Evolutionary conservation across 2,329 filamentous ascomycete species (phyloP), one percentile per base, ranked within the genome.

Genomic region (Macrophomina pseudophaseolina): DNA sequence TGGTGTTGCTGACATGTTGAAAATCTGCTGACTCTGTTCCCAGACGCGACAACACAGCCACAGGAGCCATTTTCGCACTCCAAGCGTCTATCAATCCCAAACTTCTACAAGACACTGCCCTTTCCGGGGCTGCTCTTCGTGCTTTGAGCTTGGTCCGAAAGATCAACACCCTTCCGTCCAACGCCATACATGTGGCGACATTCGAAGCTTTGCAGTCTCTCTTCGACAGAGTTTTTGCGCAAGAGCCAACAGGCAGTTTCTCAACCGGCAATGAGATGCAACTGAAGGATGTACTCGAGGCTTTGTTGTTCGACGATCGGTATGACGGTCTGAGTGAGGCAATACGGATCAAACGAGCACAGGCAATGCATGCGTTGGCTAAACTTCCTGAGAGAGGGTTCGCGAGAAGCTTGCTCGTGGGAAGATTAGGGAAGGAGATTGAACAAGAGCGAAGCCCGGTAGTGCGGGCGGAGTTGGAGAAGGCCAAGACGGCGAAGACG

Each of bases 311-410:
- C 60, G 70, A 75, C 56, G 46, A 70, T 5, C 70, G 65, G 30
- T 73, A 72, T 51, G 71, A 72, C 35, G 72, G 72, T 2, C 64
- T 74, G 38, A 71, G 71, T 4, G 74, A 75, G 68, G 73, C 72
- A 5, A 72, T 73, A 66, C 66, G 74, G 38, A 54, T 74, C 54
- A 72, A 72, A 69, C 64, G 74, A 14, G 74, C 73, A 2, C 70
- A 76, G 44, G 73, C 74, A 4, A 58, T 75, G 38, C 59, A 72
- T 5, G 69, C 64, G 2, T 51, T 73, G 28, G 69, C 67, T 1
- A 74, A 70, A 66, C 56, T 68, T 4, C 48, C 46, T 18, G 60
- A 65, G 51, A 63, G 62, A 32, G 67, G 68, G 2, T 71, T 65
- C 30, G 67, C 65, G 44, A 68, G 49, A 40, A 70, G 69, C 67